Conservation (phyloP, 768 basidiomycete genomes). For the Lentinus brumalis region DNA sequence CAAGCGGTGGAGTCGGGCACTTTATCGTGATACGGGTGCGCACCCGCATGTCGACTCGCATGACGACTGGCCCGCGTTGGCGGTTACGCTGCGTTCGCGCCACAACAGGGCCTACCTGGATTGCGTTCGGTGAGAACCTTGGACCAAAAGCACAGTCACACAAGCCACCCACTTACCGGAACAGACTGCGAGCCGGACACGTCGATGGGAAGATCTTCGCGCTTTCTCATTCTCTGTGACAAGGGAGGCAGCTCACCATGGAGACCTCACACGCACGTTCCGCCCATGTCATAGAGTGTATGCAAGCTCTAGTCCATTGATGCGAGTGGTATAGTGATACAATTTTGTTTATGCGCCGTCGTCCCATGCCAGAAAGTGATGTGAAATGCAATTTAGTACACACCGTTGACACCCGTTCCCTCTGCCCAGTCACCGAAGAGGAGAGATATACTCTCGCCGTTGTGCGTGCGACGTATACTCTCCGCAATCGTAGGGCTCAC, state of each 20-base stretch:
- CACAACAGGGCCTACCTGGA: background rate
- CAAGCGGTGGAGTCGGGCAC: background rate
- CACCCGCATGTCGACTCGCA: background rate
- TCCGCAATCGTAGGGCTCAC: constrained; percentile 92
- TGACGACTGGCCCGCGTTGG: background rate
- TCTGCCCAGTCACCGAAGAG: constrained; percentile 86
- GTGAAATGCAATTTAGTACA: constrained; percentile 20
- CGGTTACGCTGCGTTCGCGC: background rate
- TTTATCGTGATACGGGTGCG: background rate
- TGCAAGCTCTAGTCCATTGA: constrained; percentile 20
- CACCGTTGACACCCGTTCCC: constrained; percentile 28
- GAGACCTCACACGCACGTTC: constrained; percentile 10
- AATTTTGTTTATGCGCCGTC: constrained; percentile 20
- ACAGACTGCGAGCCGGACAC: background rate
- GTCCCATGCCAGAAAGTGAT: constrained; percentile 13
- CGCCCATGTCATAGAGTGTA: background rate
- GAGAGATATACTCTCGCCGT: constrained; percentile 89
- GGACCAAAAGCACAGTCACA: background rate
- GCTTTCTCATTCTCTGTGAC: background rate
- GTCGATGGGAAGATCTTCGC: background rate
- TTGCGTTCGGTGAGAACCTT: background rate
- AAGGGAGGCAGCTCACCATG: constrained; percentile 12
- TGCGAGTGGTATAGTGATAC: constrained; percentile 15
- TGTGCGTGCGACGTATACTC: constrained; percentile 92
- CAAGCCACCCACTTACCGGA: constrained; percentile 1